Evolutionary conservation across 2,329 filamentous ascomycete species (phyloP).

Genomic region (Pseudogymnoascus sp.): DNA sequence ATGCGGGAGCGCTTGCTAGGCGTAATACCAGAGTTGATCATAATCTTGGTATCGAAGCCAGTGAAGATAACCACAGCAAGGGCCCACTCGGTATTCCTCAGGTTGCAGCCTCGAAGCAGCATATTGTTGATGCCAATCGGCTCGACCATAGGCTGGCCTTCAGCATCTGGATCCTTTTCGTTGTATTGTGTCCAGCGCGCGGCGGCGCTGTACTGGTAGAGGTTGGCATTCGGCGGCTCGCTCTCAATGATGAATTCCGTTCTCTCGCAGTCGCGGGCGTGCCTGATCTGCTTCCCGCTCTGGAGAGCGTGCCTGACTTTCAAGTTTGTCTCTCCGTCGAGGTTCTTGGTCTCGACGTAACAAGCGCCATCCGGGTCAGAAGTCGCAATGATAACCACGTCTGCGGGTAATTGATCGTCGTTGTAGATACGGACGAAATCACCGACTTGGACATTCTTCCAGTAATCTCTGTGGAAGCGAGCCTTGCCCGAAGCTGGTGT

Average conservation of each 20-base stretch:
- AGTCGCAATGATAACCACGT: slow-evolving; percentile 85
- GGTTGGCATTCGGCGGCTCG: slow-evolving; percentile 82
- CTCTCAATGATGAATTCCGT: slow-evolving; percentile 87
- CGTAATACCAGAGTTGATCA: slow-evolving; percentile 95
- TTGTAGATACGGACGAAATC: slow-evolving; percentile 97
- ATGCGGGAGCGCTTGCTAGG: slow-evolving; percentile 90
- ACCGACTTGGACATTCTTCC: slow-evolving; percentile 92
- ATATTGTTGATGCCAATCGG: slow-evolving; percentile 93
- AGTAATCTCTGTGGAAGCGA: slow-evolving; percentile 83
- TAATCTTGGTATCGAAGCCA: slow-evolving; percentile 94
- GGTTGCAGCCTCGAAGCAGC: slow-evolving; percentile 82
- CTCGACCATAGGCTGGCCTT: slow-evolving; percentile 77
- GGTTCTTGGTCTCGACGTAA: slow-evolving; percentile 95
- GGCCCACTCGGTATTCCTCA: slow-evolving; percentile 94
- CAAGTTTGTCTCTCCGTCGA: slow-evolving; percentile 95
- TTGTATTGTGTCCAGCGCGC: slow-evolving; percentile 77
- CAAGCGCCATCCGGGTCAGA: slow-evolving; percentile 91
- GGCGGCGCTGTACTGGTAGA: slow-evolving; percentile 90
- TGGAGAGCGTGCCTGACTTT: slow-evolving; percentile 90
- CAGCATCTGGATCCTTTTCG: slow-evolving; percentile 51
- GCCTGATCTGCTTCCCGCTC: slow-evolving; percentile 71
- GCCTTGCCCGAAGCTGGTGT: slow-evolving; percentile 60
- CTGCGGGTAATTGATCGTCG: slow-evolving; percentile 88
- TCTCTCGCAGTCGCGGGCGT: slow-evolving; percentile 86
- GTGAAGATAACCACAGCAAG: slow-evolving; percentile 90